phyloP scores from a whole-genome alignment of 192 early-diverging fungal genomes.

The Coemansia sp. region DNA sequence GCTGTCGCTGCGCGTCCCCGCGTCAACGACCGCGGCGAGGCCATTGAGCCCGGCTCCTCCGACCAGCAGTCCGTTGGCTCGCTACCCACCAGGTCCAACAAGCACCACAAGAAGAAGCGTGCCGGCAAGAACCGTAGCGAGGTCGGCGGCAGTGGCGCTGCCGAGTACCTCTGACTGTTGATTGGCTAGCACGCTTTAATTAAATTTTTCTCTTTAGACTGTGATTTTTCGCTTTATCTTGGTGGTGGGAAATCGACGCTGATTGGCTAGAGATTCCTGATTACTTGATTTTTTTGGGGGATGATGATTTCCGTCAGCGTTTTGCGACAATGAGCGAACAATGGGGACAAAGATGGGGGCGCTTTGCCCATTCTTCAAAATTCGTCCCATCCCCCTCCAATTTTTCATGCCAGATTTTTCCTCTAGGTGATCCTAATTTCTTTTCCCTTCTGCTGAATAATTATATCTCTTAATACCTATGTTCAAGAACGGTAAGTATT shows the following conservation, averaged over 20 bases:
- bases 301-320: neutral
- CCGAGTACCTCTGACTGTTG: slow-evolving; percentile 35
- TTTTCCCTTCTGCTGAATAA: slow-evolving; percentile 27
- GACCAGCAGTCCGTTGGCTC: slow-evolving; percentile 64
- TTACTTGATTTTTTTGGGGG: slow-evolving; percentile 23
- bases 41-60: slow-evolving; percentile 47
- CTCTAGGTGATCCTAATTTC: slow-evolving; percentile 40
- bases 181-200: slow-evolving; percentile 14
- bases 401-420: slow-evolving; percentile 8
- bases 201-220: neutral
- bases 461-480: slow-evolving; percentile 24
- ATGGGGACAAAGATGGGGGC: too few species aligned
- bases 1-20: slow-evolving; percentile 27
- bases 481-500: slow-evolving; percentile 15
- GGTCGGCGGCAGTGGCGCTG: slow-evolving; percentile 63
- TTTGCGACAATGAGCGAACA: too few species aligned
- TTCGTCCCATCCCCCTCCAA: neutral
- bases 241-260: slow-evolving; percentile 9
- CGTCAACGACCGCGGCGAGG: slow-evolving; percentile 57
- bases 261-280: slow-evolving; percentile 2
- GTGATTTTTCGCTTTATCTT: neutral
- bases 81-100: slow-evolving; percentile 57
- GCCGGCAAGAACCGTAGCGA: slow-evolving; percentile 74
- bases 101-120: slow-evolving; percentile 45
- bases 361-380: neutral